Conservation (phyloP, 179 eudicot species). For the Patellifolia procumbens region DNA sequence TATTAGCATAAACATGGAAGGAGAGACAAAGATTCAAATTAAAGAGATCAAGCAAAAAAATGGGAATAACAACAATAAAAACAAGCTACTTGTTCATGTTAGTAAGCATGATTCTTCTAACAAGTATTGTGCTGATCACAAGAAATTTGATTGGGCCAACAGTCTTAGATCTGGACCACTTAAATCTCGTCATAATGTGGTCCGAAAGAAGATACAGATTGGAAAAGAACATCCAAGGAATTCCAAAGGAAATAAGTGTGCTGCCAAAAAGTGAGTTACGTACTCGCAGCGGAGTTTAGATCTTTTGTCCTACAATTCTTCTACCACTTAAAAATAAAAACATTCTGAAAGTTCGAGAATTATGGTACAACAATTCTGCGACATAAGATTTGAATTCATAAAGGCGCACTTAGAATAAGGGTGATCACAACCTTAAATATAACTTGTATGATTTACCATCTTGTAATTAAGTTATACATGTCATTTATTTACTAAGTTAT, state of each 20-base stretch:
- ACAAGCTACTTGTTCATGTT: neutral
- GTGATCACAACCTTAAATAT: too few species aligned
- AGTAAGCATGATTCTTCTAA: neutral
- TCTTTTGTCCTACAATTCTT: too few species aligned
- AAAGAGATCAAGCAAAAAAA: conserved; percentile 48
- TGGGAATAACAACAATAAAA: neutral
- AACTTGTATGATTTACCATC: too few species aligned
- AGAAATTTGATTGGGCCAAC: conserved; percentile 36
- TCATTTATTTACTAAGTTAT: too few species aligned
- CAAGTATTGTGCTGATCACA: neutral
- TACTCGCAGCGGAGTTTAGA: neutral
- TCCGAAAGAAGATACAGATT: conserved; percentile 2
- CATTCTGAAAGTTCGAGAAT: too few species aligned
- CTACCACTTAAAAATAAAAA: too few species aligned
- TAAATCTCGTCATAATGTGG: neutral
- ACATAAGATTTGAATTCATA: too few species aligned
- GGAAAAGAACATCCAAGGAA: conserved; percentile 1
- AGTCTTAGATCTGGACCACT: conserved; percentile 33
- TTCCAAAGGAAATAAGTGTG: neutral
- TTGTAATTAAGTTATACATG: too few species aligned
- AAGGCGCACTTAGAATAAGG: too few species aligned
- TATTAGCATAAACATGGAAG: conserved; percentile 61
- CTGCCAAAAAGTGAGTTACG: neutral
- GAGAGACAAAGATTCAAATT: conserved; percentile 55
- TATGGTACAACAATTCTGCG: too few species aligned